Evolutionary conservation across 441 rosid genomes (phyloP).

Genomic region (Populus tomentosa): DNA sequence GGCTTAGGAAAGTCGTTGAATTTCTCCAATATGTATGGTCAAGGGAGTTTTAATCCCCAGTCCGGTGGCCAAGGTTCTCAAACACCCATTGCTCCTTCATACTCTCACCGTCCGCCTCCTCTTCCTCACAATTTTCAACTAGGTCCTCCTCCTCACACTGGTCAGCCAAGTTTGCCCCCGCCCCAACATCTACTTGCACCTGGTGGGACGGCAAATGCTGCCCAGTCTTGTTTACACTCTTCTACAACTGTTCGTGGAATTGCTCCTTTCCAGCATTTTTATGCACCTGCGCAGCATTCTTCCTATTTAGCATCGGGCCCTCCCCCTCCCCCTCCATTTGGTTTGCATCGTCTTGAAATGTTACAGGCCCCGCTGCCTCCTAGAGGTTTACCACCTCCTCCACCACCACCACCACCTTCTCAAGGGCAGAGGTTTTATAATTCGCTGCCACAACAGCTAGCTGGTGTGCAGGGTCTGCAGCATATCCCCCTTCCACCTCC

Average conservation of each 20-base stretch:
- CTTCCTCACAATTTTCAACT: constrained; percentile 21
- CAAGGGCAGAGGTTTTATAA: constrained; percentile 31
- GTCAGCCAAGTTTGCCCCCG: constrained; percentile 29
- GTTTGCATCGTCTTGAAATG: no score
- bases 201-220: constrained; percentile 24
- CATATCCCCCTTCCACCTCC: constrained; percentile 23
- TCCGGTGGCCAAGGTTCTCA: constrained; percentile 27
- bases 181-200: constrained; percentile 26
- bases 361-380: constrained; percentile 3
- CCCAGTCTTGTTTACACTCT: constrained; percentile 29
- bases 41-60: constrained; percentile 8
- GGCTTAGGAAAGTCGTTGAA: no score
- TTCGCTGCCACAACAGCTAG: constrained; percentile 23
- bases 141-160: constrained; percentile 30
- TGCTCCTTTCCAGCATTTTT: constrained; percentile 19
- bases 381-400: no score
- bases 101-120: constrained; percentile 27
- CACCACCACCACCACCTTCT: no score
- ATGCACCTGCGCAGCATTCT: constrained; percentile 30
- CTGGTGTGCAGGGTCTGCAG: background rate
- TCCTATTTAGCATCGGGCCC: constrained; percentile 20
- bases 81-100: constrained; percentile 30
- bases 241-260: constrained; percentile 25
- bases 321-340: constrained; percentile 12
- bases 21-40: constrained; percentile 32